phyloP scores from a whole-genome alignment of 305 asterid genomes.

The Fraxinus ornus region DNA sequence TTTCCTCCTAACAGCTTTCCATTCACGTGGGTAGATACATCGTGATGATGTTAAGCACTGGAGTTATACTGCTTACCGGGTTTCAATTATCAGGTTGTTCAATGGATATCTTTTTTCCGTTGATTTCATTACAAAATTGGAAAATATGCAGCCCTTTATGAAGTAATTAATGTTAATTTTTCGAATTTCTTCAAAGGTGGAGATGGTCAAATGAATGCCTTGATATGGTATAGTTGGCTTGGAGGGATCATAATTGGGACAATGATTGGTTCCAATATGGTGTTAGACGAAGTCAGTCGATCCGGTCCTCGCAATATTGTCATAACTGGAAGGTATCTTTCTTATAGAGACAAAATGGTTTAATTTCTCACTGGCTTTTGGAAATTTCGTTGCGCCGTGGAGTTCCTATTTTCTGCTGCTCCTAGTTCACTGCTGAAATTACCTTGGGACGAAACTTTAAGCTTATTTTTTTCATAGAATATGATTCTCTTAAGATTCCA shows the following conservation, averaged over 20 bases:
- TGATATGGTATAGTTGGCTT: slow-evolving; percentile 96
- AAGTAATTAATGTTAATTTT: slow-evolving; percentile 1
- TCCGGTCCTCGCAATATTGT: slow-evolving; percentile 95
- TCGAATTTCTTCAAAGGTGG: slow-evolving; percentile 52
- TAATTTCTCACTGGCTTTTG: neutral
- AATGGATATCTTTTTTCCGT: neutral
- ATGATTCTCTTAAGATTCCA: neutral
- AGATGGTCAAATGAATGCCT: slow-evolving; percentile 77
- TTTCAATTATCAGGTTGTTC: slow-evolving; percentile 87
- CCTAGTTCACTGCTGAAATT: neutral
- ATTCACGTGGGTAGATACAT: slow-evolving; percentile 80
- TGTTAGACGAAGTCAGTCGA: slow-evolving; percentile 87
- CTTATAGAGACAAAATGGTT: neutral
- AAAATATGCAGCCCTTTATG: neutral
- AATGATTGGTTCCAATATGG: slow-evolving; percentile 93
- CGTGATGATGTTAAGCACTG: slow-evolving; percentile 84
- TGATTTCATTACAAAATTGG: neutral
- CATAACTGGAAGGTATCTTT: slow-evolving; percentile 81
- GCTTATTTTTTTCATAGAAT: neutral
- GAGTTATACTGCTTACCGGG: slow-evolving; percentile 73
- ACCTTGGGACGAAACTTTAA: neutral
- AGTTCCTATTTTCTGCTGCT: neutral
- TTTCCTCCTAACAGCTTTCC: slow-evolving; percentile 51
- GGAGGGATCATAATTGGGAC: slow-evolving; percentile 92
- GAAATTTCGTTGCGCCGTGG: neutral